Base-by-base conservation (phyloP, 2,329 filamentous ascomycete genomes). In the Arachnomyces sp. region DNA sequence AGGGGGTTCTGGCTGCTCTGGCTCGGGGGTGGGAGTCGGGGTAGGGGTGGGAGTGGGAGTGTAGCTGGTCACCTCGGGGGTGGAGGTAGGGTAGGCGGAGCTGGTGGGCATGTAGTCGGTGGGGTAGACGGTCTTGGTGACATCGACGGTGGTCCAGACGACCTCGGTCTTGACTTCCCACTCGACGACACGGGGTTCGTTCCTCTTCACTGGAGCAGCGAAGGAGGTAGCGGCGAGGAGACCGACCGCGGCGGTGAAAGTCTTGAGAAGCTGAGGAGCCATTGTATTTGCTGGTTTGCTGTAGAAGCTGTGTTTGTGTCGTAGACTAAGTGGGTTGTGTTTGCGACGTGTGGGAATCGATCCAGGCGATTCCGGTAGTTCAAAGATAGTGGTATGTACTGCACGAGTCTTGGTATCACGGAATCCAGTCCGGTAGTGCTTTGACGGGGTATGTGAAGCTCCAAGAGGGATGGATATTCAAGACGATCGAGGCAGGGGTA, bases 51-150 rank as follows among this genome's bases (percentile, higher is more conserved):
- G 37, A 25, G 39, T 39, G 14, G 18, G 17, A 14, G 31, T 25
- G 30, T 33, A 18, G 34, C 20, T 5, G 38, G 30, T 4, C 38
- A 17, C 7, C 34, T 28, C 16, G 32, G 42, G 15, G 39, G 38
- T 16, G 42, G 36, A n/a, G 40, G 17, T 7, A 36, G 18, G 14
- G 40, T 37, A 32, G 38, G 8, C 11, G 36, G 15, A 16, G 40
- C 32, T 36, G 36, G 11, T 28, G 36, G n/a, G 30, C 20, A 28
- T 11, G 42, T 31, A 4, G 38, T 20, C 14, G 40, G 34, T 13
- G 43, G 36, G 31, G 36, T 14, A 33, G 30, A 65, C 59, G 28
- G 60, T 61, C 29, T 59, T 56, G 16, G 63, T 59, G 16, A 59
- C 59, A 25, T 59, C 55, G 40, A 64, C 56, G 25, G 55, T 58